These are phyloP conservation scores for Shiraia sp. DNA, from an alignment of 2,329 filamentous ascomycete genomes.

Conservation along the genomic window DNA sequence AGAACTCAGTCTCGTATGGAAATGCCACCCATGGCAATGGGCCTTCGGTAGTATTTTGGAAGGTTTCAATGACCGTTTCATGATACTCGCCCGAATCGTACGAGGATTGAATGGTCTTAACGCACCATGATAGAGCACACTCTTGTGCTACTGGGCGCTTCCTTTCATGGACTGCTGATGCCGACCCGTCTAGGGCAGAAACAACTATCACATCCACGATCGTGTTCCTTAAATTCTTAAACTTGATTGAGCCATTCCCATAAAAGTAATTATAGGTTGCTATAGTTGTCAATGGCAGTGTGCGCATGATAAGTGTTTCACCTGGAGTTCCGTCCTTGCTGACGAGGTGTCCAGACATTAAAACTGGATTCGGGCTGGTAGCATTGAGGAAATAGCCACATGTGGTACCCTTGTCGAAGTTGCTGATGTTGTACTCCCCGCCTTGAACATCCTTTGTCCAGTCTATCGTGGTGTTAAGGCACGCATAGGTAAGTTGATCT, in stretches of 20 bases:
- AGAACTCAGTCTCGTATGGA: too few relatives aligned
- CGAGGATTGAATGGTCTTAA: constrained; percentile 27
- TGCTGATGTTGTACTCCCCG: too few relatives aligned
- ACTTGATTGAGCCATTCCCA: constrained; percentile 19
- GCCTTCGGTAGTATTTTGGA: constrained; percentile 8
- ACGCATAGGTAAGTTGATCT: constrained; percentile 8
- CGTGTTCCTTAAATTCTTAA: constrained; percentile 20
- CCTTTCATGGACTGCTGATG: constrained; percentile 5
- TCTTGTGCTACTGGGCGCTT: constrained; percentile 18
- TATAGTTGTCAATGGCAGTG: constrained; percentile 10
- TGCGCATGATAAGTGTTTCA: constrained; percentile 18
- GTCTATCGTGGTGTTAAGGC: constrained; percentile 12
- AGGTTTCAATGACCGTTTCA: constrained; percentile 13
- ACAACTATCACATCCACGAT: constrained; percentile 21
- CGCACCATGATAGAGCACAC: constrained; percentile 33
- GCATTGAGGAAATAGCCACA: constrained; percentile 35
- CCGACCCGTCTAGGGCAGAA: constrained; percentile 1
- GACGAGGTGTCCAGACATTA: constrained; percentile 25
- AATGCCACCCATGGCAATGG: constrained; percentile 16
- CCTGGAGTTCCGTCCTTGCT: neutral
- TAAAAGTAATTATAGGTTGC: neutral
- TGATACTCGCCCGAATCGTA: constrained; percentile 21
- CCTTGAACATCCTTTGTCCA: too few relatives aligned
- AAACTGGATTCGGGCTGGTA: constrained; percentile 5
- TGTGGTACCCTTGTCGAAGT: constrained; percentile 22